These are phyloP conservation scores for Arabidopsis hybrid DNA, from an alignment of 441 rosid genomes.

Conservation along the genomic window DNA sequence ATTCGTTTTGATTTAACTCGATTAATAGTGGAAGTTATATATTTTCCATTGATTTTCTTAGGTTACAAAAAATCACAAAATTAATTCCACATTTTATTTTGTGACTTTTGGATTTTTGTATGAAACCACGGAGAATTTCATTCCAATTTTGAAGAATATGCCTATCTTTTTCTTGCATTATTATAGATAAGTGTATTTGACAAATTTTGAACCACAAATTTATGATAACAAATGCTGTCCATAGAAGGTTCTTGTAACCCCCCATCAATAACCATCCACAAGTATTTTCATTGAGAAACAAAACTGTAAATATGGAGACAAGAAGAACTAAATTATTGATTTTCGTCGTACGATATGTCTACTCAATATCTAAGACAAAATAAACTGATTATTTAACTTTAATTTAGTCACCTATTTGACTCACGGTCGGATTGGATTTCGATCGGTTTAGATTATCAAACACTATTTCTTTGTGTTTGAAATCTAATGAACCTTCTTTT, in stretches of 20 bases:
- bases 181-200: not conserved
- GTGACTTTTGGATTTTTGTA: not conserved
- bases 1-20: constrained; percentile 17
- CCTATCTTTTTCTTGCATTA: not conserved
- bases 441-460: too few relatives aligned
- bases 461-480: too few relatives aligned
- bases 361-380: not conserved
- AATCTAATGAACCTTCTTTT: not conserved
- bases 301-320: not conserved
- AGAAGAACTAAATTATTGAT: not conserved
- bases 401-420: not conserved
- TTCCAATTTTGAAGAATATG: too few relatives aligned
- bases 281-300: not conserved
- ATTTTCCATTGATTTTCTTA: constrained; percentile 15
- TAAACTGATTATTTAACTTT: not conserved
- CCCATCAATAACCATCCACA: not conserved
- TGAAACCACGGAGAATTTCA: too few relatives aligned
- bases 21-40: constrained; percentile 1
- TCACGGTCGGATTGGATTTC: too few relatives aligned
- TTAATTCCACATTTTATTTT: not conserved
- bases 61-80: not conserved
- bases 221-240: too few relatives aligned
- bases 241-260: not conserved
- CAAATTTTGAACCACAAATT: constrained; percentile 1
- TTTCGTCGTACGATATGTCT: not conserved